phyloP scores from a whole-genome alignment of 345 rosid species.

The Salix purpurea region DNA sequence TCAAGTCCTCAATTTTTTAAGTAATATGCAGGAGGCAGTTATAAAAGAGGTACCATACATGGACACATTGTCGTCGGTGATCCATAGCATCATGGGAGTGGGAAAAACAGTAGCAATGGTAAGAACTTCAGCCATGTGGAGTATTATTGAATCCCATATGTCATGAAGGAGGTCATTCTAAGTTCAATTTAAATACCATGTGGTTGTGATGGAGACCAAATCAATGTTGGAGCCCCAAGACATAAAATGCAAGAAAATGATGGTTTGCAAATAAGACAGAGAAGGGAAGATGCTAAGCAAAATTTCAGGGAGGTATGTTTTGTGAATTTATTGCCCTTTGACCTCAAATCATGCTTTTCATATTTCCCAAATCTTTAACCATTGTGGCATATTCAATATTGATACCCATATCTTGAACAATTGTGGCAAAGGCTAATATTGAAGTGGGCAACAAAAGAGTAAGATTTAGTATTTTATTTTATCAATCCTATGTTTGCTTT shows the following conservation, averaged over 20 bases:
- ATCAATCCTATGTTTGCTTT: no score
- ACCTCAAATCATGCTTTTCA: no score
- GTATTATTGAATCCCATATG: not conserved
- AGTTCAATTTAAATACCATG: not conserved
- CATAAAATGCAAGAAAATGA: not conserved
- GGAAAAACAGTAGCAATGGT: not conserved
- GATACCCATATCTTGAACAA: no score
- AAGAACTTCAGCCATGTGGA: not conserved
- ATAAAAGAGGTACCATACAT: not conserved
- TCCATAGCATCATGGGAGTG: not conserved
- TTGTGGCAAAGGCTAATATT: no score
- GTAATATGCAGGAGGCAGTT: slow-evolving; percentile 10
- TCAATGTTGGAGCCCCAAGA: not conserved
- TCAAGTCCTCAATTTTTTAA: slow-evolving; percentile 15
- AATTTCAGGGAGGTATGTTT: not conserved
- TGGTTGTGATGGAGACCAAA: slow-evolving; percentile 1
- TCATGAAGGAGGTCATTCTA: not conserved
- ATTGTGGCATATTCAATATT: no score
- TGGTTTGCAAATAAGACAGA: not conserved
- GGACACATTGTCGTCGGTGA: not conserved
- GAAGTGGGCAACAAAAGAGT: no score
- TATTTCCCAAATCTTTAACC: no score
- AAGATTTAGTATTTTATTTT: no score
- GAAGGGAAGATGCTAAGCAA: not conserved
- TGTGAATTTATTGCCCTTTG: not conserved